Conservation (phyloP, 352 stramenopile species). For the Phytopythium mirpurense region DNA sequence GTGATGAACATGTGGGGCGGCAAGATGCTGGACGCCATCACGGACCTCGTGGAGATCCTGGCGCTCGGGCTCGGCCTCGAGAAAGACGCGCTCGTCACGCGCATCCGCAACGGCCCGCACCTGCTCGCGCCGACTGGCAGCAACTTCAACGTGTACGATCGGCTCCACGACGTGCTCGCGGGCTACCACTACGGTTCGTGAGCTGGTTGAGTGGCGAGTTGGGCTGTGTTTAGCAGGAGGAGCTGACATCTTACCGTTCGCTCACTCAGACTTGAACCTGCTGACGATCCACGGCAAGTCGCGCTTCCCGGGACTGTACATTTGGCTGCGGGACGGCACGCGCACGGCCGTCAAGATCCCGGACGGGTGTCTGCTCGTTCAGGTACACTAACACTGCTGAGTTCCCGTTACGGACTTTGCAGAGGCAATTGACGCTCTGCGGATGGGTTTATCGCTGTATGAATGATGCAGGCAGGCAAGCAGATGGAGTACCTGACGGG, state of each 20-base stretch:
- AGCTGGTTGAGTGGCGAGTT: background rate
- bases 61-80: conserved; percentile 83
- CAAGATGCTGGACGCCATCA: conserved; percentile 84
- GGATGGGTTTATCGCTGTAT: background rate
- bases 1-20: conserved; percentile 91
- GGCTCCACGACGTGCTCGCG: conserved; percentile 82
- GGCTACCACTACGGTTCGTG: conserved; percentile 86
- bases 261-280: conserved; percentile 82
- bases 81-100: conserved; percentile 66
- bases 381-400: conserved; percentile 8
- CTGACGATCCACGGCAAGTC: conserved; percentile 93
- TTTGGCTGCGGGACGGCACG: conserved; percentile 88
- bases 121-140: conserved; percentile 88
- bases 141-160: conserved; percentile 81
- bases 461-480: conserved; percentile 64
- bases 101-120: conserved; percentile 85
- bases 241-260: background rate
- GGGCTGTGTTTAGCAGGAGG: background rate
- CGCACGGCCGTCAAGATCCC: conserved; percentile 85
- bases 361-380: conserved; percentile 86
- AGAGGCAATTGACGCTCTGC: background rate
- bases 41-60: conserved; percentile 83
- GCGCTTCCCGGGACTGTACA: conserved; percentile 86
- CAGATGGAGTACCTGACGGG: conserved; percentile 92
- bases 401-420: background rate